Base-by-base conservation (phyloP, 768 basidiomycete genomes). In the Cyathus striatus region DNA sequence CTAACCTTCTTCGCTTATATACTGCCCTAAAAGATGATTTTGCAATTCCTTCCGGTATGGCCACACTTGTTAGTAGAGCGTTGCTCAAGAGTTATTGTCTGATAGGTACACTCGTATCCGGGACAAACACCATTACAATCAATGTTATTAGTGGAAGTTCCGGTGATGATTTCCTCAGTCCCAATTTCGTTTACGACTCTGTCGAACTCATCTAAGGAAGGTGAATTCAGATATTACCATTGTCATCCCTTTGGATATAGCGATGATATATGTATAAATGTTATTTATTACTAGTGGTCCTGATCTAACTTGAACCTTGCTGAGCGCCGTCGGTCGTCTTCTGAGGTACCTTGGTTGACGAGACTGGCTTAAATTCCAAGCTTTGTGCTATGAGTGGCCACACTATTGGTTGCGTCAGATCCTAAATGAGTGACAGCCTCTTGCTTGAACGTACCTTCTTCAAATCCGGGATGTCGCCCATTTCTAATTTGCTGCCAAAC, bases 401-500 rank as follows among this genome's bases (percentile, higher is more conserved):
- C 12, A 86, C 83, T 81, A 32, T 35, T 35, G 30, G 39, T 34
- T 1, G 23, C 35, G 34, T 12, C 6, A 37, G 4, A 27, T 36
- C 24, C 35, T 22, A 40, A 6, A n/a, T 14, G 5, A n/a, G 27
- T 32, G 32, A 10, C 12, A 2, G 35, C 35, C 10, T 36, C 9
- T 36, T 10, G 20, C 2, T 12, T 21, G 9, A 7, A 42, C 30
- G 21, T 35, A 84, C 85, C 84, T 73, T 90, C 87, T 63, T 91
- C 90, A 55, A 91, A 92, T 1, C 90, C 90, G 14, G 88, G 85
- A 57, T 91, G 86, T 24, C 86, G 73, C 34, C 90, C 90, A 38
- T 78, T 72, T 43, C 91, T 72, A 32, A 94, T 90, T 61, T 91
- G 87, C 44, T 81, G 76, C 86, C 89, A 92, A 4, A 93, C 84